Evolutionary conservation across 2,329 filamentous ascomycete genomes (phyloP).

Genomic region (Ascochyta koolunga): DNA sequence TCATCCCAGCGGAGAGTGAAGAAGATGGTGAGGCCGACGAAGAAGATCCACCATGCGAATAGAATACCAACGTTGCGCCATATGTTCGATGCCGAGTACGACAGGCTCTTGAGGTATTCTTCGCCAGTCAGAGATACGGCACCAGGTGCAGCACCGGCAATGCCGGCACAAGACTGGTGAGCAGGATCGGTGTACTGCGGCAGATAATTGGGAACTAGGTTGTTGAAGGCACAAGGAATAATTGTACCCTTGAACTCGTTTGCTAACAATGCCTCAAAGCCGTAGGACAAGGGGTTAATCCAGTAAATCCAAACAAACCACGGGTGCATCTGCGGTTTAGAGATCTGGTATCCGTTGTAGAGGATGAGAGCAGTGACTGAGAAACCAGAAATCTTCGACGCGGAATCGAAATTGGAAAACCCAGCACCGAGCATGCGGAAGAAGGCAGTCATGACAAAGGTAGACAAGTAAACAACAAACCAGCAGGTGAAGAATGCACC

Average conservation of each 20-base stretch:
- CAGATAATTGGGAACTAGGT: no score
- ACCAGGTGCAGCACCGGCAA: no score
- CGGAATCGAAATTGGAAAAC: slow-evolving; percentile 65
- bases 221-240: no score
- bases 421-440: slow-evolving; percentile 76
- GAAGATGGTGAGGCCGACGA: slow-evolving; percentile 62
- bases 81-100: slow-evolving; percentile 22
- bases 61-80: slow-evolving; percentile 53
- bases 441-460: slow-evolving; percentile 71
- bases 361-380: slow-evolving; percentile 61
- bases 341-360: slow-evolving; percentile 63
- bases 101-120: slow-evolving; percentile 54
- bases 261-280: slow-evolving; percentile 64
- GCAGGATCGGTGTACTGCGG: no score
- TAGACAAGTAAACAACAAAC: slow-evolving; percentile 62
- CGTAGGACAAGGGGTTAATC: slow-evolving; percentile 75
- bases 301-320: slow-evolving; percentile 87
- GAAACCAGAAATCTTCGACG: slow-evolving; percentile 59
- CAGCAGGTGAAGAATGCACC: slow-evolving; percentile 83
- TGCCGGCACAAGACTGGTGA: no score
- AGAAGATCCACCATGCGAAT: slow-evolving; percentile 48
- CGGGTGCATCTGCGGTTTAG: slow-evolving; percentile 66
- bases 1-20: slow-evolving; percentile 56
- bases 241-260: no score
- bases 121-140: slow-evolving; percentile 59